phyloP scores from a whole-genome alignment of 305 asterid genomes.

The Solanum hybrid region DNA sequence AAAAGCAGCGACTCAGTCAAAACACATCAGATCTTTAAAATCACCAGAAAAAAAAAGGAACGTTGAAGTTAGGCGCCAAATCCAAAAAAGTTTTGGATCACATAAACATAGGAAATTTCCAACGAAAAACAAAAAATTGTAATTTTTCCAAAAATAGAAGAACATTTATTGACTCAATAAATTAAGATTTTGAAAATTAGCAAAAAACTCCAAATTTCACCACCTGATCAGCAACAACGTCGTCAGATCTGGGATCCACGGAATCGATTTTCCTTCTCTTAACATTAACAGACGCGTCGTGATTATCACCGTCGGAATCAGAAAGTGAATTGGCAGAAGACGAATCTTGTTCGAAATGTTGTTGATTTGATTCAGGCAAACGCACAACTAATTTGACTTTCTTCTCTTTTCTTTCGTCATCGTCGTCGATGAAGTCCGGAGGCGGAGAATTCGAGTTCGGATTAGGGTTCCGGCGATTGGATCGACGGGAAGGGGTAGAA shows the following conservation, averaged over 20 bases:
- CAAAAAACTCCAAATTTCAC: neutral
- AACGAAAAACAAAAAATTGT: conserved; percentile 2
- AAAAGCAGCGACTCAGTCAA: neutral
- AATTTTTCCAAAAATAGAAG: conserved; percentile 27
- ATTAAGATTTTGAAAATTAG: neutral
- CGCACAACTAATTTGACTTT: conserved; percentile 85
- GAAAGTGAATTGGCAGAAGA: conserved; percentile 19
- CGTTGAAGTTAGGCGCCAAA: conserved; percentile 49
- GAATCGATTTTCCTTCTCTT: conserved; percentile 41
- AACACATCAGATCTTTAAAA: neutral
- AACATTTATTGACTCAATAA: neutral
- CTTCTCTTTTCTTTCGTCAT: conserved; percentile 75
- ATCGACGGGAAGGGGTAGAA: conserved; percentile 38
- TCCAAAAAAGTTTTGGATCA: conserved; percentile 20
- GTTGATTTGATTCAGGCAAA: conserved; percentile 48
- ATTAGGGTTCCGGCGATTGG: conserved; percentile 65
- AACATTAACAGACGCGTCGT: conserved; percentile 17
- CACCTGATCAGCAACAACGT: conserved; percentile 33
- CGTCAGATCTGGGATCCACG: conserved; percentile 50
- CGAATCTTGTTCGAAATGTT: conserved; percentile 22
- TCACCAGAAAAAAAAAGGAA: conserved; percentile 11
- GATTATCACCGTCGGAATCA: conserved; percentile 27
- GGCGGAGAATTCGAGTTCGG: conserved; percentile 10
- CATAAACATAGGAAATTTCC: conserved; percentile 8
- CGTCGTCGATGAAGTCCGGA: conserved; percentile 44